Evolutionary conservation across 1,139 yeast genomes (phyloP).

Genomic region (Hemisphaericaspora subhashii): DNA sequence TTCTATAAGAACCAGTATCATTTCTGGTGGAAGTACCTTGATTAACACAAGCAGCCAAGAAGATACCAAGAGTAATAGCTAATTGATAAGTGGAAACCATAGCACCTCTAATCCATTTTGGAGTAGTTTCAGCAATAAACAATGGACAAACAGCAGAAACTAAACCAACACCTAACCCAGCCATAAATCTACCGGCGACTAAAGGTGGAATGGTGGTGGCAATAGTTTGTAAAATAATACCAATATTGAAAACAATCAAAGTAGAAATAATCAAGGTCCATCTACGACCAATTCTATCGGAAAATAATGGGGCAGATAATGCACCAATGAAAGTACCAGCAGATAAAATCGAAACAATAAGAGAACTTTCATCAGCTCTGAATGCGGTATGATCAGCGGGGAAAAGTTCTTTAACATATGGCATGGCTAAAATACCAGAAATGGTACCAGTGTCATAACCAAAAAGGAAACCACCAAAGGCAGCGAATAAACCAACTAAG

Average conservation of each 20-base stretch:
- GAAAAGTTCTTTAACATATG: slow-evolving; percentile 56
- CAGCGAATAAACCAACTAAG: slow-evolving; percentile 46
- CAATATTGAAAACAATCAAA: slow-evolving; percentile 54
- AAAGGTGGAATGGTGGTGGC: slow-evolving; percentile 39
- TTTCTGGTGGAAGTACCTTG: slow-evolving; percentile 53
- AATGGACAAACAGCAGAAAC: slow-evolving; percentile 62
- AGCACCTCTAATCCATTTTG: slow-evolving; percentile 69
- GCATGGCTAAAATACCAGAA: slow-evolving; percentile 73
- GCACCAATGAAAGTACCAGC: slow-evolving; percentile 75
- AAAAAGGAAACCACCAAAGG: slow-evolving; percentile 67
- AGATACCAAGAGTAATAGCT: slow-evolving; percentile 61
- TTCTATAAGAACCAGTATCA: slow-evolving; percentile 61
- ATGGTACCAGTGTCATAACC: slow-evolving; percentile 82
- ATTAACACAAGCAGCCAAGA: slow-evolving; percentile 62
- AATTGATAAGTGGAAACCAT: slow-evolving; percentile 63
- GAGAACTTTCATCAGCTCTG: slow-evolving; percentile 57
- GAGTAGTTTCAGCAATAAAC: slow-evolving; percentile 66
- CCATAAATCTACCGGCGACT: slow-evolving; percentile 56
- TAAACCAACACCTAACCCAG: slow-evolving; percentile 67
- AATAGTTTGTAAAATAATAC: slow-evolving; percentile 60
- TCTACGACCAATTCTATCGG: slow-evolving; percentile 62
- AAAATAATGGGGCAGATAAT: slow-evolving; percentile 50
- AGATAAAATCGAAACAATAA: slow-evolving; percentile 64
- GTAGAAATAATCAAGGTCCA: slow-evolving; percentile 51
- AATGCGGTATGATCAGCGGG: slow-evolving; percentile 24